Percentiles rank a stretch among this genome's conserved stretches.
Conservation (phyloP, 2,329 filamentous ascomycete genomes). For the Aspergillus vadensis region DNA sequence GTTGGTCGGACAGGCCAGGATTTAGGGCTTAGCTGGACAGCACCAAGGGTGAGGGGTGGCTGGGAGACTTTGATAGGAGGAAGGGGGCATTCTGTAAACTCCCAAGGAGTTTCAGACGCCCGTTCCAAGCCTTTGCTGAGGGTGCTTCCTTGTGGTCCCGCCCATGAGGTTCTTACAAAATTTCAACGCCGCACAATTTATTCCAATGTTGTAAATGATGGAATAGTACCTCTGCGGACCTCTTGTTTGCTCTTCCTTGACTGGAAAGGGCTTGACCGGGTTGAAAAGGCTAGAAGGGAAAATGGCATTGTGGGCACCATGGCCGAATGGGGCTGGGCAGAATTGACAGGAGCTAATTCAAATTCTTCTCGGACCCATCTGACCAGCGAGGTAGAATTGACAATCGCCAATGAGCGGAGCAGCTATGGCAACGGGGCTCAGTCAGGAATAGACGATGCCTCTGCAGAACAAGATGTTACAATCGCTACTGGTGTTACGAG, state of each 20-base stretch:
- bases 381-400: constrained; percentile 29
- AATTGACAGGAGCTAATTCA: constrained; percentile 72
- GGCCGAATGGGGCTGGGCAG: constrained; percentile 91
- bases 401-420: constrained; percentile 23
- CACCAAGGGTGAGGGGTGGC: constrained; percentile 79
- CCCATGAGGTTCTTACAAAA: constrained; percentile 80
- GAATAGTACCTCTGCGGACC: constrained; percentile 90
- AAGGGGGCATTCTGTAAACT: constrained; percentile 61
- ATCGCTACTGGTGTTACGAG: background rate
- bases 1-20: constrained; percentile 97
- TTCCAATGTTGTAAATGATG: constrained; percentile 96
- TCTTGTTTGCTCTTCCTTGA: constrained; percentile 96
- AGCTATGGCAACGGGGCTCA: constrained; percentile 9
- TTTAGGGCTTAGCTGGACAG: constrained; percentile 89
- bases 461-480: constrained; percentile 6
- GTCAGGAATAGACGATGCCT: background rate
- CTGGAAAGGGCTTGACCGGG: constrained; percentile 89
- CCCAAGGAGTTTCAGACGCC: constrained; percentile 64
- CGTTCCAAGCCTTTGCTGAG: constrained; percentile 85
- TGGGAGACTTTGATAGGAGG: constrained; percentile 87
- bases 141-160: constrained; percentile 87
- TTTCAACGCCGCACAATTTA: constrained; percentile 92
- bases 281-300: constrained; percentile 90
- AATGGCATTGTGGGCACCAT: constrained; percentile 91
- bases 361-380: constrained; percentile 53